phyloP scores from a whole-genome alignment of 108 stramenopile species.

The Skeletonema potamos region DNA sequence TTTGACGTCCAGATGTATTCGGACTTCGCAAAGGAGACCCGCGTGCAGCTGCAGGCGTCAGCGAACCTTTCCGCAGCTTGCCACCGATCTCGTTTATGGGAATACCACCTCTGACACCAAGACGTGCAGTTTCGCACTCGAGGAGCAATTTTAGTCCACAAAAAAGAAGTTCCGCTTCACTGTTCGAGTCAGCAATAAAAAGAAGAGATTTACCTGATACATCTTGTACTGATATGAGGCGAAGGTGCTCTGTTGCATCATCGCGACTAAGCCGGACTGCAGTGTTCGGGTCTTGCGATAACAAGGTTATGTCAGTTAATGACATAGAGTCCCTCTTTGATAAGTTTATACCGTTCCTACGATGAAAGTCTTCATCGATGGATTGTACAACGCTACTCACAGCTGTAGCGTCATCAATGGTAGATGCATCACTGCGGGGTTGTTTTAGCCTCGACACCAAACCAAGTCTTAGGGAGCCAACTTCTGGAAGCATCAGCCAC shows the following conservation, averaged over 20 bases:
- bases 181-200: slow-evolving; percentile 67
- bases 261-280: slow-evolving; percentile 54
- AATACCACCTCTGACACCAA: slow-evolving; percentile 73
- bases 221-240: slow-evolving; percentile 70
- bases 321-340: slow-evolving; percentile 80
- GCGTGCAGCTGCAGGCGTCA: slow-evolving; percentile 52
- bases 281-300: slow-evolving; percentile 62
- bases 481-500: slow-evolving; percentile 81
- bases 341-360: slow-evolving; percentile 52
- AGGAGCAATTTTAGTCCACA: slow-evolving; percentile 75
- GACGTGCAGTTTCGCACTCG: slow-evolving; percentile 74
- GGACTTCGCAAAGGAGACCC: slow-evolving; percentile 11
- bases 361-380: slow-evolving; percentile 15
- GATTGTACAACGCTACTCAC: slow-evolving; percentile 32
- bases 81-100: slow-evolving; percentile 44
- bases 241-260: slow-evolving; percentile 64
- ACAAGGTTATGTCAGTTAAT: slow-evolving; percentile 65
- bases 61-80: slow-evolving; percentile 38
- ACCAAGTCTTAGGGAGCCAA: slow-evolving; percentile 65
- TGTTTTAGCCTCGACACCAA: slow-evolving; percentile 72
- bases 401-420: slow-evolving; percentile 36
- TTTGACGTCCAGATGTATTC: slow-evolving; percentile 8
- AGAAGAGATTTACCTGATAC: slow-evolving; percentile 58
- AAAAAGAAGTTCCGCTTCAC: slow-evolving; percentile 71
- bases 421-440: slow-evolving; percentile 14